Percentiles rank a stretch among this genome's conserved stretches.
Conservation (phyloP, 805 yeast genomes). For the Allodekkera sacchari region DNA sequence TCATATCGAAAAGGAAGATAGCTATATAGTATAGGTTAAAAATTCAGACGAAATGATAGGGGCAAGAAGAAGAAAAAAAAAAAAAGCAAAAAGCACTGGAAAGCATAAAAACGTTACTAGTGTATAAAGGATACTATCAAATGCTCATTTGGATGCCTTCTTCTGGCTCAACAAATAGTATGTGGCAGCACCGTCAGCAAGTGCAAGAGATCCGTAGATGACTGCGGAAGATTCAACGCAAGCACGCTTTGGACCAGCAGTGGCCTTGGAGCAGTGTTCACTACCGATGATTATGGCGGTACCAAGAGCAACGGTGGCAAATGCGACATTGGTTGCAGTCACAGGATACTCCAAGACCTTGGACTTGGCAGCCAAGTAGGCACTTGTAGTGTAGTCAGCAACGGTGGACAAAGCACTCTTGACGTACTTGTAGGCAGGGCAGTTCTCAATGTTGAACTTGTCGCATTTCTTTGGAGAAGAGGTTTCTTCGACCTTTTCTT, state of each 20-base stretch:
- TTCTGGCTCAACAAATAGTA: too few species aligned
- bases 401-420: constrained; percentile 8
- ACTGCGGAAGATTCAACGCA: too few species aligned
- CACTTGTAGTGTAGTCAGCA: constrained; percentile 6
- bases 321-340: constrained; percentile 13
- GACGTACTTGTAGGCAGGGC: constrained; percentile 10
- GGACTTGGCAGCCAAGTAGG: constrained; percentile 8
- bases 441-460: constrained; percentile 8
- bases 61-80: too few species aligned
- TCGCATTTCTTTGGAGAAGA: constrained; percentile 5
- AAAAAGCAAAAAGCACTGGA: too few species aligned
- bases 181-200: too few species aligned
- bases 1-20: constrained; percentile 45
- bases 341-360: constrained; percentile 15
- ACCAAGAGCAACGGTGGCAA: constrained; percentile 3
- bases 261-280: constrained; percentile 1
- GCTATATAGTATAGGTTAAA: too few species aligned
- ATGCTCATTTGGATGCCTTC: too few species aligned
- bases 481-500: constrained; percentile 7
- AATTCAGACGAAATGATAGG: too few species aligned
- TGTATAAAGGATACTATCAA: too few species aligned
- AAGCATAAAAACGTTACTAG: too few species aligned
- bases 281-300: constrained; percentile 1
- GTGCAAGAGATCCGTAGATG: too few species aligned
- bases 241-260: too few species aligned